Base-by-base conservation (phyloP, 2,329 filamentous ascomycete species). In the Podosphaera xanthii region DNA sequence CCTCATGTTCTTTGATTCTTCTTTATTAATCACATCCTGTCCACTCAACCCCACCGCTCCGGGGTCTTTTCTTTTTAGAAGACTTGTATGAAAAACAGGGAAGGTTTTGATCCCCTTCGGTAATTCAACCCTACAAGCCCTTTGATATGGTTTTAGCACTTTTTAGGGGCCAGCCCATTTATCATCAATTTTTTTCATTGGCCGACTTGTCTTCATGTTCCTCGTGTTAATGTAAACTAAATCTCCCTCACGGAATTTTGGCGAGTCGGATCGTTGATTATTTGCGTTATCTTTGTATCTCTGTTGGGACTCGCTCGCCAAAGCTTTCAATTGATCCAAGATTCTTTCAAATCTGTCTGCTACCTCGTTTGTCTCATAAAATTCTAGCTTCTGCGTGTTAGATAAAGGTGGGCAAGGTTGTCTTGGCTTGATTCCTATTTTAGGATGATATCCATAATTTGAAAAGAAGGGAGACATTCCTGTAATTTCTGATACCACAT, bases 401-500 rank as follows among this genome's bases (percentile, higher is more conserved):
- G 33, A 36, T 30, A 42, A 56, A 42, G 33, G 22, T 14, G 33
- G n/a, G 22, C 22, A n/a, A 30, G 53, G 53, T 10, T 30, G 7
- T 50, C 34, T 4, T 31, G 31, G 9, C 10, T 38, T 35, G n/a
- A 60, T 55, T 50, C 57, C 58, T 6, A 60, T 34, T 2, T 56
- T 56, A 8, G 59, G 57, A 56, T 52, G 55, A 35, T 35, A 55
- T 52, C 42, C 49, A 14, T 60, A 59, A 33, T 63, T 64, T 9
- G 58, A 59, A 14, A 59, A 62, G 50, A 63, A 64, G 2, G 59
- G 57, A 0, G 62, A 61, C 9, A 63, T 46, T n/a, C 56, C 38
- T 4, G 60, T 64, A 31, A 57, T 58, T 9, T 49, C 57, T 9
- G 34, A 59, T 0, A 59, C 38, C 0, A 14, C 22, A 42, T 61